phyloP scores from a whole-genome alignment of 2,329 filamentous ascomycete genomes.

The Arachnomyces sp. region DNA sequence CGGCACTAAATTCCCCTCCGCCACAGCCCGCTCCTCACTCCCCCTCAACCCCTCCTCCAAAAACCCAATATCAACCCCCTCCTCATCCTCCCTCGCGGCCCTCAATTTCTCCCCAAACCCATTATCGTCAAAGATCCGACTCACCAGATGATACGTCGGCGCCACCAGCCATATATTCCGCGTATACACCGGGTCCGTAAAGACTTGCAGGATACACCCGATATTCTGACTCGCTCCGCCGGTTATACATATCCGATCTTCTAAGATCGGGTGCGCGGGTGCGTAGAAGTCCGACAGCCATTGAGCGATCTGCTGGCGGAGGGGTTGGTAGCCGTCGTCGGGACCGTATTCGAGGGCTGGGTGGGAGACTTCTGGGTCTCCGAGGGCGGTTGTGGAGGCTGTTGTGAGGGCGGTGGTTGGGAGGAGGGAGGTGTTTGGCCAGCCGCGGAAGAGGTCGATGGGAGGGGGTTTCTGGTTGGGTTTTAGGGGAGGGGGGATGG shows the following conservation, averaged over 20 bases:
- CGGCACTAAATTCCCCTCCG: slow-evolving; percentile 33
- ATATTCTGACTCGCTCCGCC: slow-evolving; percentile 81
- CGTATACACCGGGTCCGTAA: slow-evolving; percentile 70
- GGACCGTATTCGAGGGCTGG: slow-evolving; percentile 72
- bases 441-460: slow-evolving; percentile 40
- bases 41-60: slow-evolving; percentile 46
- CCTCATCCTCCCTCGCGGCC: slow-evolving; percentile 67
- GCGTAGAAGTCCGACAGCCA: slow-evolving; percentile 64
- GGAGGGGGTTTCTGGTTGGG: slow-evolving; percentile 5
- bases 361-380: slow-evolving; percentile 50
- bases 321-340: slow-evolving; percentile 64
- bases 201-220: slow-evolving; percentile 68
- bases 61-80: slow-evolving; percentile 64
- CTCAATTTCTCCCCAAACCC: slow-evolving; percentile 62
- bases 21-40: slow-evolving; percentile 41
- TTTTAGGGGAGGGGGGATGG: neutral
- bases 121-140: slow-evolving; percentile 75
- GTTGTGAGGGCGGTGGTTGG: slow-evolving; percentile 55
- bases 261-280: slow-evolving; percentile 34
- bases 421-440: slow-evolving; percentile 52
- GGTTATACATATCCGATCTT: slow-evolving; percentile 66
- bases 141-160: slow-evolving; percentile 78
- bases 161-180: slow-evolving; percentile 70
- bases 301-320: slow-evolving; percentile 59
- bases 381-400: slow-evolving; percentile 56